Evolutionary conservation across 1,139 yeast species (phyloP), one percentile per base, ranked within the genome.

Genomic region (Candida neerlandica): DNA sequence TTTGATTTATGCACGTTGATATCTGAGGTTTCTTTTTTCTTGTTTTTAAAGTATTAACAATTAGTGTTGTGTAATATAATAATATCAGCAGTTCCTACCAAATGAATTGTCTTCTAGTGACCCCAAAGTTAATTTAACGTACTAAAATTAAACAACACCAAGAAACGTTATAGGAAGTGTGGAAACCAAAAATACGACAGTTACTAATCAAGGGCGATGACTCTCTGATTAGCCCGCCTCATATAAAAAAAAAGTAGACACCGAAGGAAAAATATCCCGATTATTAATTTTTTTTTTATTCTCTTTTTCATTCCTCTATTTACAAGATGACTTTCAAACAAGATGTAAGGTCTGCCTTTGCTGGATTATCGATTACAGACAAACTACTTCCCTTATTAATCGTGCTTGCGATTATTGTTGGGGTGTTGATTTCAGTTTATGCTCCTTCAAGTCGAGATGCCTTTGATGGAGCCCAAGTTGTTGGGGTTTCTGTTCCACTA

Each of bases 401-500:
- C 27, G 49, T 69, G 21, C 41, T 66, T 14, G 59, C 67, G 1
- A 70, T 71, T 47, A 49, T 69, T 1, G 23, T 66, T 6, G 76
- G 76, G 1, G 58, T 67, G 1, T 43, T 71, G 5, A 51, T 71
- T 6, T 69, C 74, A 0, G 71, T 68, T 11, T 69, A 66, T 49
- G 72, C 60, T 7, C 74, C 75, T 0, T 48, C 58, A 2, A 56
- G 67, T n/a, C 57, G 70, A 49, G 46, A 56, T 10, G 69, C 67
- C 1, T 69, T 72, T 47, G 58, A 65, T 29, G 65, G 70, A 1
- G 63, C 64, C 2, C 53, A 63, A 38, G 54, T 60, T 58, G 45
- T 66, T 51, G 51, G 66, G 9, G 77, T 72, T 2, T 65, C 75
- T 0, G 55, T 77, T 7, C 86, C 86, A 0, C 62, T 81, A 26